Percentiles rank a stretch among this genome's conserved stretches.
These are phyloP conservation scores for Melaleuca quinquenervia DNA, from an alignment of 345 rosid genomes.

Conservation along the genomic window DNA sequence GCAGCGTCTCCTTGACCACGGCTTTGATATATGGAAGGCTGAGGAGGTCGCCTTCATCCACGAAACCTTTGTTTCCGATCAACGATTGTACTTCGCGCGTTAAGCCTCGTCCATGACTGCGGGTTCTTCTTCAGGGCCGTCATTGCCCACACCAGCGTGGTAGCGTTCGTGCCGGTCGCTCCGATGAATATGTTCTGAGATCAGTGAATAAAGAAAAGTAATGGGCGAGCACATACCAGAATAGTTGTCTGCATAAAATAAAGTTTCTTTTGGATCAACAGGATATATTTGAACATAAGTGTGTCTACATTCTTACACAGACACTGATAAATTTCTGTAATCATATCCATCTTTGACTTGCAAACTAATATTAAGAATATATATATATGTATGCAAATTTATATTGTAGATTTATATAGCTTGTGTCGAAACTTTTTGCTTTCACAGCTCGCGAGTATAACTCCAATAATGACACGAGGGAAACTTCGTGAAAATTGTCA, in stretches of 20 bases:
- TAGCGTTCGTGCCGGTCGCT: constrained; percentile 28
- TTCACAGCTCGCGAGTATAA: neutral
- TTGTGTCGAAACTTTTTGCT: neutral
- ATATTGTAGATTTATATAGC: neutral
- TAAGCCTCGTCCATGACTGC: constrained; percentile 26
- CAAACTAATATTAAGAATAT: neutral
- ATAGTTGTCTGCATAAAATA: neutral
- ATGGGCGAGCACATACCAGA: neutral
- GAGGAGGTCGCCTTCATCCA: constrained; percentile 18
- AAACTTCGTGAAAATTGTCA: neutral
- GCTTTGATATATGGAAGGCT: constrained; percentile 26
- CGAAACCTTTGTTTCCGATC: constrained; percentile 15
- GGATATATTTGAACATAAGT: neutral
- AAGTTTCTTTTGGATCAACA: neutral
- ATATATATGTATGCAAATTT: neutral
- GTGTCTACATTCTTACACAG: neutral
- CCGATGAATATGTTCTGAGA: constrained; percentile 24
- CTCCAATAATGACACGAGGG: neutral
- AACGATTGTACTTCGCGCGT: constrained; percentile 13
- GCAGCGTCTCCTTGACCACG: constrained; percentile 26
- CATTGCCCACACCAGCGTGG: constrained; percentile 37
- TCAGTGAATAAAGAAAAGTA: neutral
- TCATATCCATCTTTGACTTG: neutral
- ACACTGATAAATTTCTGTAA: neutral
- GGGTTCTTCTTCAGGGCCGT: constrained; percentile 17